phyloP scores from a whole-genome alignment of 1,284 basidiomycete genomes.

The Ceratobasidium papillatum region DNA sequence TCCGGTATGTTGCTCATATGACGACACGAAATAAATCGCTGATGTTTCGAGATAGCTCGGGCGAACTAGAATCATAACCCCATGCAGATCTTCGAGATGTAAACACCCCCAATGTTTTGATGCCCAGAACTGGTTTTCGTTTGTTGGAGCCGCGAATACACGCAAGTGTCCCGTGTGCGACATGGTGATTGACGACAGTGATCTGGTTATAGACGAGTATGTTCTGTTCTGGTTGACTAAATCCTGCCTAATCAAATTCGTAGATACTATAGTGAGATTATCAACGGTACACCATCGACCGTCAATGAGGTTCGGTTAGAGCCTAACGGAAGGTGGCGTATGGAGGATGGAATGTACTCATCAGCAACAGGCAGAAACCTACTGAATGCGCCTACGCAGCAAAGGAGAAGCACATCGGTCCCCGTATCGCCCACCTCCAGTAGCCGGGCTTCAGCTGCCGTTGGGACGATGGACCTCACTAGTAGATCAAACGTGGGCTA shows the following conservation, averaged over 20 bases:
- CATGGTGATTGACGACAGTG: background rate
- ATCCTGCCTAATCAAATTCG: background rate
- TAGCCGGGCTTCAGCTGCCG: no score
- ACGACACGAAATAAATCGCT: background rate
- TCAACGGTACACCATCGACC: background rate
- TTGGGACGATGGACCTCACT: no score
- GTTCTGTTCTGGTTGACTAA: background rate
- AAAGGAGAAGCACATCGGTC: no score
- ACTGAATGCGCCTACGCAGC: no score
- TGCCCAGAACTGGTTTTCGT: background rate
- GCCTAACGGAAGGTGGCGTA: background rate
- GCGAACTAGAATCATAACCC: background rate
- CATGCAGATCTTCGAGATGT: background rate
- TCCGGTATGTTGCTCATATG: background rate
- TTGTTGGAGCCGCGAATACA: background rate
- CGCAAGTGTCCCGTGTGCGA: background rate
- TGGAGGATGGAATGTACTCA: background rate
- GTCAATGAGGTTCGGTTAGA: background rate
- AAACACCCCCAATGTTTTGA: background rate
- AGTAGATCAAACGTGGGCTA: no score
- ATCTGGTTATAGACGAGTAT: background rate
- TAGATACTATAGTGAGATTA: background rate
- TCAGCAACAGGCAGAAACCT: no score
- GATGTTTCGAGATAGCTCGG: background rate
- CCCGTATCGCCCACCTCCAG: no score